Evolutionary conservation across 78 protist species (phyloP).

Genomic region (Isochrysis galbana): DNA sequence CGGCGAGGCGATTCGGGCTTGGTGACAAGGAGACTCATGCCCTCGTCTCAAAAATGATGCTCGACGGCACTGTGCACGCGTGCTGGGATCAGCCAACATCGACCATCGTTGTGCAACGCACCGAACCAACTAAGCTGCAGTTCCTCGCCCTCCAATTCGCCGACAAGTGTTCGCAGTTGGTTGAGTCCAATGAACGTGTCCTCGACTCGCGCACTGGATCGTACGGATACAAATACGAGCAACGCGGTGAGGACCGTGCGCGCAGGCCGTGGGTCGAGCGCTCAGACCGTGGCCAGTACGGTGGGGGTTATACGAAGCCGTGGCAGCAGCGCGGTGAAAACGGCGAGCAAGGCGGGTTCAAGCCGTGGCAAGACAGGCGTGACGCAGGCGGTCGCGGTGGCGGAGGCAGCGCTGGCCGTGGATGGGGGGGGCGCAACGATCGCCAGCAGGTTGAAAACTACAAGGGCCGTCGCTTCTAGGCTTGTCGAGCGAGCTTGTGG

Average conservation of each 20-base stretch:
- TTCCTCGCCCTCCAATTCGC: constrained; percentile 70
- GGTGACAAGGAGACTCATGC: constrained; percentile 23
- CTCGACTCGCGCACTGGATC: constrained; percentile 30
- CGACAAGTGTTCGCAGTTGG: constrained; percentile 50
- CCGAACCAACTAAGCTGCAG: constrained; percentile 77
- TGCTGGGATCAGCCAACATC: constrained; percentile 73
- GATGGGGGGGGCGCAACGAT: neutral
- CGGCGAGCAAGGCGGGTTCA: neutral
- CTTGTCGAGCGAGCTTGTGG: too few species aligned
- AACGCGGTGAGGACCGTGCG: neutral
- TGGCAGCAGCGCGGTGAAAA: neutral
- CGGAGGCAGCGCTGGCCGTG: neutral
- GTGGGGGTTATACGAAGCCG: neutral
- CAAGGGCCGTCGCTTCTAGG: neutral
- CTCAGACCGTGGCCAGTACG: neutral
- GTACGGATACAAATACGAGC: neutral
- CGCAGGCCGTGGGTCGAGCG: neutral
- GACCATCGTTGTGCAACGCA: constrained; percentile 68
- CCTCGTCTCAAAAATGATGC: constrained; percentile 77
- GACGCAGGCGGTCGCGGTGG: neutral
- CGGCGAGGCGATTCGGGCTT: constrained; percentile 61
- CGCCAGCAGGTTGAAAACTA: neutral
- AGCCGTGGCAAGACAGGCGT: neutral
- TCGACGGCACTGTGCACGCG: constrained; percentile 62
- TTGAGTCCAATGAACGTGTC: constrained; percentile 42